A percentile compares a stretch with the other conserved stretches of the same genome.
Evolutionary conservation across 768 basidiomycete species (phyloP).

Genomic region (Chlorophyllum brunneum): DNA sequence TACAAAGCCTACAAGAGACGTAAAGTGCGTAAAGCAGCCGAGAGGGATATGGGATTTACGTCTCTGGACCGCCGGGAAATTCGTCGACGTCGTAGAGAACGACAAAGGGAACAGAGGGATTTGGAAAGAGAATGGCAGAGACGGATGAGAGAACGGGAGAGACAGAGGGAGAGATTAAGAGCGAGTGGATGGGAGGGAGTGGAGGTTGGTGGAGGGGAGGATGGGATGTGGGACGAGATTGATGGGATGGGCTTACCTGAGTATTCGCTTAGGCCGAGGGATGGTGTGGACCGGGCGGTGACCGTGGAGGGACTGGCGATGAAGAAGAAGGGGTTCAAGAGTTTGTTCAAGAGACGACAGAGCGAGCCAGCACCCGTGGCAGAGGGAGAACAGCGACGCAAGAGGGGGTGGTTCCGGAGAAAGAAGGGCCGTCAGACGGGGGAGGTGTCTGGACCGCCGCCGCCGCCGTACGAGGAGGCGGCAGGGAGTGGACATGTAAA

Average conservation of each 20-base stretch:
- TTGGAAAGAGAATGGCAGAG: not conserved
- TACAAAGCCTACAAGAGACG: conserved; percentile 2
- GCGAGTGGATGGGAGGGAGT: not conserved
- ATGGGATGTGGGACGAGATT: not conserved
- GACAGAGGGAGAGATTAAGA: not conserved
- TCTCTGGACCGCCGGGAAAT: not conserved
- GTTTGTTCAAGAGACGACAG: not conserved
- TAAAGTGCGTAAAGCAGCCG: not conserved
- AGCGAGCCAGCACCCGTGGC: not conserved
- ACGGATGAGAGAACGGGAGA: not conserved
- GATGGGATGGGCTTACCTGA: not conserved
- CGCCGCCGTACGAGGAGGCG: not conserved
- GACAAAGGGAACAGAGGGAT: not conserved
- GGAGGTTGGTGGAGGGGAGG: not conserved
- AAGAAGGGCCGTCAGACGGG: not conserved
- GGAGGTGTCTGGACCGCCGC: not conserved
- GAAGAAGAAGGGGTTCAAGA: not conserved
- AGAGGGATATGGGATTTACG: not conserved
- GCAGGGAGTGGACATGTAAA: not conserved
- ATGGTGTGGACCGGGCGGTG: not conserved
- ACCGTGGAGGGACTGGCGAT: not conserved
- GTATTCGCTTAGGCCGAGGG: not conserved
- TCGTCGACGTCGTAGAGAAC: not conserved
- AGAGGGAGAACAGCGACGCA: not conserved
- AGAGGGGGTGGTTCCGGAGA: not conserved